A percentile compares a stretch with the other conserved stretches of the same genome.
These are phyloP conservation scores for Coemansia sp. DNA, from an alignment of 192 early-diverging fungal species.

Conservation along the genomic window DNA sequence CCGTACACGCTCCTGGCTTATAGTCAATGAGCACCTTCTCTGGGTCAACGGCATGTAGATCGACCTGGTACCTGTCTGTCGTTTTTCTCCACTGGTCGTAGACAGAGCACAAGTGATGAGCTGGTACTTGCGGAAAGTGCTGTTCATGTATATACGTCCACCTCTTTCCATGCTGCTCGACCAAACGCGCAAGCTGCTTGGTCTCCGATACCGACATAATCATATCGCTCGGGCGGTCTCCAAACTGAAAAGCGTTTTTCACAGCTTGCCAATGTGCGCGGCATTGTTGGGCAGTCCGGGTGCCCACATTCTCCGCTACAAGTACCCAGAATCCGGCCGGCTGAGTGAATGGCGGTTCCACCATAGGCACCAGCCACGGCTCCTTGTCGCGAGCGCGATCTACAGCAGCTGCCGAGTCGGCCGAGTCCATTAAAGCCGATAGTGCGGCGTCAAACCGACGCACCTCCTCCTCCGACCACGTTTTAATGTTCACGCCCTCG, in stretches of 20 bases:
- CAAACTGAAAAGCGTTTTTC: not conserved
- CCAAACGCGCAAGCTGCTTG: not conserved
- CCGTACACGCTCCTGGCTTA: not conserved
- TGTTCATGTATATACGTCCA: slow-evolving; percentile 8
- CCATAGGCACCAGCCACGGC: slow-evolving; percentile 17
- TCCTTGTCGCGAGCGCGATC: slow-evolving; percentile 2
- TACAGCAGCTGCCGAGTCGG: not conserved
- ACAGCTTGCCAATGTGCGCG: not conserved
- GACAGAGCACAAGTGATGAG: not conserved
- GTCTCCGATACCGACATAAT: slow-evolving; percentile 7
- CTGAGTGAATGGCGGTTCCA: not conserved
- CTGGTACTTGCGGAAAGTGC: slow-evolving; percentile 2
- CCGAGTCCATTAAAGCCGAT: not conserved
- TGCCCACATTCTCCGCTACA: slow-evolving; percentile 10
- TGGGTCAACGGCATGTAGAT: slow-evolving; percentile 9
- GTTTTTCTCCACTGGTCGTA: slow-evolving; percentile 1
- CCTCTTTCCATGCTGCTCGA: not conserved
- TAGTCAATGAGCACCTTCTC: slow-evolving; percentile 14
- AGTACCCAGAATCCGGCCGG: slow-evolving; percentile 14
- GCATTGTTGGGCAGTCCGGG: slow-evolving; percentile 15
- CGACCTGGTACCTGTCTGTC: slow-evolving; percentile 9
- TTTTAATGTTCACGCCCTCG: not conserved
- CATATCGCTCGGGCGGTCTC: not conserved
- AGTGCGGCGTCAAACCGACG: not conserved
- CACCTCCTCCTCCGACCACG: slow-evolving; percentile 8